Evolutionary conservation across 768 basidiomycete genomes (phyloP), one percentile per base, ranked within the genome.

Genomic region (Tephrocybe sp.): DNA sequence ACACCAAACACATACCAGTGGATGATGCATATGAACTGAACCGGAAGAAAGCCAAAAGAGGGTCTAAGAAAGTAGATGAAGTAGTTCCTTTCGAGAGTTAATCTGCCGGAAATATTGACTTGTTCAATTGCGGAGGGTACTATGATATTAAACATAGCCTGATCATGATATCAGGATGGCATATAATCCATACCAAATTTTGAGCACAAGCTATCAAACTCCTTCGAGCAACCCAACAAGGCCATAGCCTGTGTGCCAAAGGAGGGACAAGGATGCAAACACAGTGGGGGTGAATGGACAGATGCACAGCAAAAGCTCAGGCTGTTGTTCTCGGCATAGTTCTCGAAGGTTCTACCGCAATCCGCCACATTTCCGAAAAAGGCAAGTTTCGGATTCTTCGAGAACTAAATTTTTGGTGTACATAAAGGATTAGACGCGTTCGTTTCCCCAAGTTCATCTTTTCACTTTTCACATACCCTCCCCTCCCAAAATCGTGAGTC

Each of bases 311-410:
- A 16, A 48, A 22, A 26, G 47, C 13, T 31, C 16, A 9, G 9
- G 24, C 27, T 4, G 7, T 39, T 45, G 37, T 51, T 38, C 35
- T 51, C 21, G 36, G 38, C 16, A 35, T 51, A 51, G 56, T 77
- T 76, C 75, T 61, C 61, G 73, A 75, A 74, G 50, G 51, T 76
- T 77, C 75, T 56, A 69, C 60, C 56, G 49, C 47, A 42, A 50
- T 64, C 60, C 58, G 51, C 54, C 51, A 54, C 51, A 37, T 36
- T 64, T 53, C 73, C 72, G 47, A 53, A 70, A 70, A 69, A 66
- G 73, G 74, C 63, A 74, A 72, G 65, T 67, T 71, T 72, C 64
- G 62, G 71, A 75, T 74, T 66, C 66, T 77, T 76, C 75, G 70
- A 72, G 74, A 77, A 76, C 65, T 59, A 60, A 70, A 71, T 64